These are phyloP conservation scores for thale cress (Arabidopsis thaliana) DNA, from an alignment of 345 rosid genomes.

Conservation along the genomic window DNA sequence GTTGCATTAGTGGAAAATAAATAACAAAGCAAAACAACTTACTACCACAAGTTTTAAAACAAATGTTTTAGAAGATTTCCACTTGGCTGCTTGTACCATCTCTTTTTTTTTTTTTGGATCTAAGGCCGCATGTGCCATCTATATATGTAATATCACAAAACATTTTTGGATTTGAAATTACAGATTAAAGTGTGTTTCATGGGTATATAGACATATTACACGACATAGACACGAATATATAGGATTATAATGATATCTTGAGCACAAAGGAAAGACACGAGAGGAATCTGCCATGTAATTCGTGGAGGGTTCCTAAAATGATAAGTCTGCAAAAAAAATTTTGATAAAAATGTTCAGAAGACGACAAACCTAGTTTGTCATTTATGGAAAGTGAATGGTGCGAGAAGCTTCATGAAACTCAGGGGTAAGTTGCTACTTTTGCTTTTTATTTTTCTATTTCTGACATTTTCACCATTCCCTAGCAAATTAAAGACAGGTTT, in stretches of 20 bases:
- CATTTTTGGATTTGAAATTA: neutral
- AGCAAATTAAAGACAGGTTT: constrained; percentile 27
- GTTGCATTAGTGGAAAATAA: neutral
- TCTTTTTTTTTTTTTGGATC: too few species aligned
- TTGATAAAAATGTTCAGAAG: constrained; percentile 11
- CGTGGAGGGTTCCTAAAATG: constrained; percentile 31
- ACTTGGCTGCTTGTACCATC: neutral
- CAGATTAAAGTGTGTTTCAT: neutral
- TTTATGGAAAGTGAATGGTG: constrained; percentile 40
- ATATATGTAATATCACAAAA: neutral
- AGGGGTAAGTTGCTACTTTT: constrained; percentile 46
- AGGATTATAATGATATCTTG: constrained; percentile 20
- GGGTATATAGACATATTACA: neutral
- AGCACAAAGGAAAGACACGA: constrained; percentile 40
- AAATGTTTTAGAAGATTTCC: neutral
- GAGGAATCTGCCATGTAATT: constrained; percentile 38
- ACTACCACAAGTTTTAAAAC: neutral
- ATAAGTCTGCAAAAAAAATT: constrained; percentile 20
- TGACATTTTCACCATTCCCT: constrained; percentile 38
- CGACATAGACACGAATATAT: constrained; percentile 17
- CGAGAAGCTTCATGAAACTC: constrained; percentile 42
- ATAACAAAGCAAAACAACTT: neutral
- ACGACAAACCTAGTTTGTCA: constrained; percentile 40
- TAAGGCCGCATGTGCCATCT: too few species aligned
- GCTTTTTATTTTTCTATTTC: constrained; percentile 37